Evolutionary conservation across 2,329 filamentous ascomycete species (phyloP).

Genomic region (Cucurbitaria berberidis): DNA sequence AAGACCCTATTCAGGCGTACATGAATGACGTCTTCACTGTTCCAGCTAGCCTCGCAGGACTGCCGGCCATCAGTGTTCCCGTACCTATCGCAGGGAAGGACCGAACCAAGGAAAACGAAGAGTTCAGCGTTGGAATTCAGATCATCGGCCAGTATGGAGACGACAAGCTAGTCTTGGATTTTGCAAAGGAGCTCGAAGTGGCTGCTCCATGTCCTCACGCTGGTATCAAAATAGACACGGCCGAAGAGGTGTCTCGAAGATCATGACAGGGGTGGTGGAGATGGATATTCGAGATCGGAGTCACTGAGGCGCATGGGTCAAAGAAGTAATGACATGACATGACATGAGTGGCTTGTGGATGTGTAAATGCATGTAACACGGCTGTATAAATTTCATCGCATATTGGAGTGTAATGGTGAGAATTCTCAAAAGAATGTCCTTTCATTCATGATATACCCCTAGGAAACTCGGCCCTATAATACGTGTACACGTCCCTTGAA

Average conservation of each 20-base stretch:
- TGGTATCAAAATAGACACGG: slow-evolving; percentile 7
- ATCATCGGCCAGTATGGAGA: slow-evolving; percentile 83
- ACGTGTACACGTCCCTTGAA: background rate
- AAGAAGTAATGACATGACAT: too few relatives aligned
- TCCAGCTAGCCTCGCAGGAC: slow-evolving; percentile 86
- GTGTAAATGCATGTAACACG: background rate
- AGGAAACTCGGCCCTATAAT: background rate
- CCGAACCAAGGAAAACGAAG: slow-evolving; percentile 34
- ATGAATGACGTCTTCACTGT: slow-evolving; percentile 97
- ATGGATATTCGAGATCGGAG: too few relatives aligned
- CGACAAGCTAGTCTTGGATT: slow-evolving; percentile 67
- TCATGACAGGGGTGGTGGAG: too few relatives aligned
- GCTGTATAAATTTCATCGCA: background rate
- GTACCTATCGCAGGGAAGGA: slow-evolving; percentile 51
- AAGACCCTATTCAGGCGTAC: slow-evolving; percentile 73
- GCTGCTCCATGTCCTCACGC: slow-evolving; percentile 8
- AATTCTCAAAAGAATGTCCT: background rate
- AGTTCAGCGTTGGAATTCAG: slow-evolving; percentile 68
- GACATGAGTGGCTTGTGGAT: background rate
- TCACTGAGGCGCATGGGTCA: background rate
- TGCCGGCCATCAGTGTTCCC: slow-evolving; percentile 88
- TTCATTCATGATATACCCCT: background rate
- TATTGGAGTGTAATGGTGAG: background rate
- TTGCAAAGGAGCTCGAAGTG: slow-evolving; percentile 55
- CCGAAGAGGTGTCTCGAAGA: too few relatives aligned